Evolutionary conservation across 148 eudicot genomes (phyloP).

Genomic region (Selenicereus undatus): DNA sequence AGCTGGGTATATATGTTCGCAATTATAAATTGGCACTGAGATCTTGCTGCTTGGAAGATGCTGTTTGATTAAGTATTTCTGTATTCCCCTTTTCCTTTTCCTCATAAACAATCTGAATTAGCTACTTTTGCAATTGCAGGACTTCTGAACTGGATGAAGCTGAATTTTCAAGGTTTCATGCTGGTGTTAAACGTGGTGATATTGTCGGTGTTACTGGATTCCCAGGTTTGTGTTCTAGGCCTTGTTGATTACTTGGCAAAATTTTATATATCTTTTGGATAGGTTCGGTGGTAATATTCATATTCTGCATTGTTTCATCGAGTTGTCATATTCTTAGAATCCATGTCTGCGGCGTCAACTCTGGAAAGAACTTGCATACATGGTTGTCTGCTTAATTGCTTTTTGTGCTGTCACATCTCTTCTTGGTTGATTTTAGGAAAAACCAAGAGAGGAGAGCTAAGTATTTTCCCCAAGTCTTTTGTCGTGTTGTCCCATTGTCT

Average conservation of each 20-base stretch:
- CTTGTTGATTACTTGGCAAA: not conserved
- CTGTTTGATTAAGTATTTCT: no score
- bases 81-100: not conserved
- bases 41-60: no score
- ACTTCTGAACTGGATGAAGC: slow-evolving; percentile 61
- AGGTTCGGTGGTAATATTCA: not conserved
- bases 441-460: slow-evolving; percentile 86
- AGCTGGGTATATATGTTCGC: no score
- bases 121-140: slow-evolving; percentile 34
- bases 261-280: not conserved
- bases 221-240: slow-evolving; percentile 57
- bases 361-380: no score
- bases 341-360: no score
- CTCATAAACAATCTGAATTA: not conserved
- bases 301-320: not conserved
- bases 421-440: slow-evolving; percentile 46
- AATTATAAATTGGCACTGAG: no score
- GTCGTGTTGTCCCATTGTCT: slow-evolving; percentile 73
- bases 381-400: no score
- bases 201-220: slow-evolving; percentile 78
- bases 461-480: slow-evolving; percentile 76
- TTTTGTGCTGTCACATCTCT: not conserved
- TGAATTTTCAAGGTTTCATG: slow-evolving; percentile 67
- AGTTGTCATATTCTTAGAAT: not conserved
- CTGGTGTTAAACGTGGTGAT: slow-evolving; percentile 87